Evolutionary conservation across 192 early-diverging fungal species (phyloP).

Genomic region (Backusella parvicylindrica): DNA sequence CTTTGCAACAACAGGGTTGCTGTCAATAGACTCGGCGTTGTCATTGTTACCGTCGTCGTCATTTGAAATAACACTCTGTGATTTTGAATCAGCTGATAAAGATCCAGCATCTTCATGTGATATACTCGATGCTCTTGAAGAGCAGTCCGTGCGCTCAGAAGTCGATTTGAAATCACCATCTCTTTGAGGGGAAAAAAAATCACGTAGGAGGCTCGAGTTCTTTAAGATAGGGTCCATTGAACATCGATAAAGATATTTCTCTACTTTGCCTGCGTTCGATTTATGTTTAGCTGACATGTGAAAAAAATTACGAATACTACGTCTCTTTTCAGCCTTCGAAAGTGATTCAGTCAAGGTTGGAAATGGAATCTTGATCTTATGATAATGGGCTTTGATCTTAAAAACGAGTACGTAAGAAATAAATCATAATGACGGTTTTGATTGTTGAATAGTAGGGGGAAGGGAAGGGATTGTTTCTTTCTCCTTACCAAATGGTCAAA

Average conservation of each 20-base stretch:
- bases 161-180: slow-evolving; percentile 35
- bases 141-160: neutral
- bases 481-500: slow-evolving; percentile 46
- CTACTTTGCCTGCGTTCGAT: slow-evolving; percentile 42
- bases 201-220: slow-evolving; percentile 36
- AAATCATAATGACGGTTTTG: slow-evolving; percentile 1
- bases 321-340: slow-evolving; percentile 35
- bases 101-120: neutral
- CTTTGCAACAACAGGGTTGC: neutral
- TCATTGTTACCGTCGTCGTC: neutral
- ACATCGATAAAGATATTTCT: slow-evolving; percentile 41
- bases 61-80: neutral
- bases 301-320: slow-evolving; percentile 28
- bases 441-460: neutral
- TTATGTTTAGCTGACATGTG: neutral
- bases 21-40: neutral
- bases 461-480: neutral
- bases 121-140: neutral
- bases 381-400: slow-evolving; percentile 20
- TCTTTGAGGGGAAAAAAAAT: slow-evolving; percentile 42
- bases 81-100: slow-evolving; percentile 1
- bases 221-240: slow-evolving; percentile 32
- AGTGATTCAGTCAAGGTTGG: slow-evolving; percentile 27
- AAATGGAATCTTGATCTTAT: slow-evolving; percentile 41
- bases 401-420: neutral